Evolutionary conservation across 306 rosid species (phyloP), one percentile per base, ranked within the genome.

Genomic region (Cucumis melo): DNA sequence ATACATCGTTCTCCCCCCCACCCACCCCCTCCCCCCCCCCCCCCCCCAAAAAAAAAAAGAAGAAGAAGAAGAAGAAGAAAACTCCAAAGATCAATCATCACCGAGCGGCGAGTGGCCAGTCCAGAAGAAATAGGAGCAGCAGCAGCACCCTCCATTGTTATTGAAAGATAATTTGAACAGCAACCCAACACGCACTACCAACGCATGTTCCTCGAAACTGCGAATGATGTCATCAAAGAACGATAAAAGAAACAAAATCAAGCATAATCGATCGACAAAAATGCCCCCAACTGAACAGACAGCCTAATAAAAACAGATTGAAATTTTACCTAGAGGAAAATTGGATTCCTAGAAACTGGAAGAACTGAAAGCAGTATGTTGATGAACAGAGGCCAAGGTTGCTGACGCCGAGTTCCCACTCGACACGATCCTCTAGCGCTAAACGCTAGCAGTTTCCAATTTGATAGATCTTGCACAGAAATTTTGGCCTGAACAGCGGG

Each of bases 41-140:
- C 34, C 29, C 29, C 29, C 29, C 1, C 29, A 27, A 27, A 27
- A 27, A 27, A 32, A 32, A 32, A 8, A 24, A 56, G 46, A 50
- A 0, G 72, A 14, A 62, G 16, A 56, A 17, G 19, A 17, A 24
- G 63, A 14, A 73, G 34, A 76, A 53, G 4, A 77, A 80, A 61
- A 20, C 11, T 74, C 21, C 21, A 41, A 29, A 58, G 53, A 76
- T 59, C 16, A 60, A 17, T 63, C 4, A 88, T 83, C 75, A 93
- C 98, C 50, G 89, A 54, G 80, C 91, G 91, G 50, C 85, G 86
- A 77, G 80, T 77, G 13, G 89, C 76, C 5, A 84, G 77, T 81
- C 88, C 98, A 70, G 90, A 76, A 10, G 91, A 81, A 56, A 92
- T 85, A 77, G 90, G 56, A 46, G 63, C 34, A 81, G 89, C 73